These are phyloP conservation scores for Verticillium isaacii DNA, from an alignment of 2,329 filamentous ascomycete species.

Conservation along the genomic window DNA sequence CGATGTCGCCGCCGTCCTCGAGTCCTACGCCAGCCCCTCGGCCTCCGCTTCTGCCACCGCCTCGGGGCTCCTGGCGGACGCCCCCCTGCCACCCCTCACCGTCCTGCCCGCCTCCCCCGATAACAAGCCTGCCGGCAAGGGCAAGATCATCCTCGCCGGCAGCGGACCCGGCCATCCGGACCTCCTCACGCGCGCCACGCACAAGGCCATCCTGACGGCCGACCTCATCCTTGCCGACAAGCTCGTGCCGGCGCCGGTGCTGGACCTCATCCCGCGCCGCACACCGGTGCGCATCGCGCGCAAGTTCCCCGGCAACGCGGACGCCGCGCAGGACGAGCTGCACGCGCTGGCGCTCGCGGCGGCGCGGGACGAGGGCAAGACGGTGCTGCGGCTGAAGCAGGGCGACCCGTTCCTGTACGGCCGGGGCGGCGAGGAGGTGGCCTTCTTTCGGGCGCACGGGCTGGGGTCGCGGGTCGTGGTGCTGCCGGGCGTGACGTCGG, in stretches of 20 bases:
- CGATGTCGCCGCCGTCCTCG: constrained; percentile 73
- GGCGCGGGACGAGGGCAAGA: constrained; percentile 55
- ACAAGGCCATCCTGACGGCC: constrained; percentile 69
- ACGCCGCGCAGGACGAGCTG: constrained; percentile 87
- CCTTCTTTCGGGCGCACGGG: constrained; percentile 72
- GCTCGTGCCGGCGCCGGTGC: constrained; percentile 76
- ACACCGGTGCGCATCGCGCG: constrained; percentile 88
- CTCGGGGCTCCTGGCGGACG: neutral
- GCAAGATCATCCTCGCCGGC: constrained; percentile 81
- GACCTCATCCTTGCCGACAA: constrained; percentile 84
- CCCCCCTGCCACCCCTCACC: neutral
- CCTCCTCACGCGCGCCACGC: constrained; percentile 77
- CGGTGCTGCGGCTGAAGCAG: constrained; percentile 87
- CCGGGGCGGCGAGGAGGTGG: constrained; percentile 86
- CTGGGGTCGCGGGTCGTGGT: constrained; percentile 60
- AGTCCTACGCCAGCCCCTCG: constrained; percentile 52
- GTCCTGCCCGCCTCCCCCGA: constrained; percentile 9
- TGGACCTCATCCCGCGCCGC: constrained; percentile 85
- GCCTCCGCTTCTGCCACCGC: neutral
- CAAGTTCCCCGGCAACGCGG: constrained; percentile 97
- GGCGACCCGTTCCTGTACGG: constrained; percentile 97
- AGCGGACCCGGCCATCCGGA: constrained; percentile 91
- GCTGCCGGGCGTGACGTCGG: constrained; percentile 85
- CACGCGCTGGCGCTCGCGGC: constrained; percentile 71
- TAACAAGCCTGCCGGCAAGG: constrained; percentile 33